Percentiles rank a stretch among this genome's conserved stretches.
These are phyloP conservation scores for Aspergillus egyptiacus DNA, from an alignment of 495 filamentous ascomycete species.

Conservation along the genomic window DNA sequence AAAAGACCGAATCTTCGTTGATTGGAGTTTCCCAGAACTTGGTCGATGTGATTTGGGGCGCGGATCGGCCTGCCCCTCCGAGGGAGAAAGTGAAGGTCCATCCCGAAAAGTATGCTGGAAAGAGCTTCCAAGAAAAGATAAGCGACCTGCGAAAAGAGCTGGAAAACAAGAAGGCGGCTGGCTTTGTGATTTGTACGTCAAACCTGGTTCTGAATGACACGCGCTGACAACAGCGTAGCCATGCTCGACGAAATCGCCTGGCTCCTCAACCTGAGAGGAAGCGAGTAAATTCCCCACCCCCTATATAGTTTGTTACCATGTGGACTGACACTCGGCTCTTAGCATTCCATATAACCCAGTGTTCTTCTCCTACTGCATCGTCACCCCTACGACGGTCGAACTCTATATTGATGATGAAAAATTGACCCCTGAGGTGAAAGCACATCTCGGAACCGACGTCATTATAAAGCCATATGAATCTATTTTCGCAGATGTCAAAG, in stretches of 20 bases:
- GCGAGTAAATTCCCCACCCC: too few species aligned
- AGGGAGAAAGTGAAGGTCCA: slow-evolving; percentile 70
- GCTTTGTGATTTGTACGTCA: slow-evolving; percentile 71
- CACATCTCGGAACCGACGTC: slow-evolving; percentile 68
- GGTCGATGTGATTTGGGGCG: slow-evolving; percentile 81
- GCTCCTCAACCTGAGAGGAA: slow-evolving; percentile 95
- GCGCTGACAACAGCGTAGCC: slow-evolving; percentile 35
- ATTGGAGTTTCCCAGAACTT: slow-evolving; percentile 72
- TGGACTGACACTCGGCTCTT: slow-evolving; percentile 6
- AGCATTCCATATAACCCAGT: slow-evolving; percentile 97
- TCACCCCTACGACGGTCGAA: slow-evolving; percentile 75
- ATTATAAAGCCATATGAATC: slow-evolving; percentile 74
- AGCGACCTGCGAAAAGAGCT: slow-evolving; percentile 84
- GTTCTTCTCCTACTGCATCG: slow-evolving; percentile 92
- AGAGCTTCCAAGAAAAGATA: slow-evolving; percentile 76
- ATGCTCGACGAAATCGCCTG: slow-evolving; percentile 98
- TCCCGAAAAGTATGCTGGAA: slow-evolving; percentile 70
- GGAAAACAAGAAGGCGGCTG: slow-evolving; percentile 81
- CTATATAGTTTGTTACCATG: too few species aligned
- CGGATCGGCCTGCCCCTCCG: slow-evolving; percentile 64
- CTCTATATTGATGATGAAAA: slow-evolving; percentile 82
- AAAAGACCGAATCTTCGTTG: slow-evolving; percentile 73
- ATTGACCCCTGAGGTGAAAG: slow-evolving; percentile 59
- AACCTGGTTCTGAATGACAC: slow-evolving; percentile 5
- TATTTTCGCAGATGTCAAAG: slow-evolving; percentile 72